phyloP scores from a whole-genome alignment of 768 basidiomycete species.

The Suillus decipiens region DNA sequence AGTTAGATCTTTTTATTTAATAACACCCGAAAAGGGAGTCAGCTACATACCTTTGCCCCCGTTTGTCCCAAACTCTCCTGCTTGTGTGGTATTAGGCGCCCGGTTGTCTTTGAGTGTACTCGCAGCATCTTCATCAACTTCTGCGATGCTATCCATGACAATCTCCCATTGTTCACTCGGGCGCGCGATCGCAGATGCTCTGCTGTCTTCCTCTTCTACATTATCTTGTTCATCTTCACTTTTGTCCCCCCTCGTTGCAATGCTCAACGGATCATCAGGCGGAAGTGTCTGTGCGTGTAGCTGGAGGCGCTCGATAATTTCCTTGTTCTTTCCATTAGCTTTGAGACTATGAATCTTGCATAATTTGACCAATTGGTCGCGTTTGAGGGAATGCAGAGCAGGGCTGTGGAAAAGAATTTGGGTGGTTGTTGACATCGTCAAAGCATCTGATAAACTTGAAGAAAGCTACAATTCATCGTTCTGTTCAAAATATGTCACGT shows the following conservation, averaged over 20 bases:
- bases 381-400: slow-evolving; percentile 79
- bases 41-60: slow-evolving; percentile 58
- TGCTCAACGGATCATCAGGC: slow-evolving; percentile 52
- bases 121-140: slow-evolving; percentile 52
- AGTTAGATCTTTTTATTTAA: slow-evolving; percentile 9
- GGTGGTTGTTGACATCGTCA: slow-evolving; percentile 65
- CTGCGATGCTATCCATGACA: slow-evolving; percentile 81
- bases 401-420: slow-evolving; percentile 85
- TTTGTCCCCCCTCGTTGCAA: slow-evolving; percentile 54
- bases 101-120: slow-evolving; percentile 38
- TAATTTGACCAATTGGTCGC: slow-evolving; percentile 80
- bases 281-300: slow-evolving; percentile 67
- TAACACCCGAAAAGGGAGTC: not conserved
- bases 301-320: slow-evolving; percentile 70
- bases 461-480: not conserved
- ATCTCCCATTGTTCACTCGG: slow-evolving; percentile 85
- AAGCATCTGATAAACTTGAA: slow-evolving; percentile 1
- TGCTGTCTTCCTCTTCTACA: slow-evolving; percentile 16
- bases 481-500: slow-evolving; percentile 9
- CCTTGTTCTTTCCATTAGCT: slow-evolving; percentile 76
- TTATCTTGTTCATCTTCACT: slow-evolving; percentile 36
- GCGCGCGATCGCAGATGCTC: slow-evolving; percentile 40
- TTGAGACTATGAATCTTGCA: slow-evolving; percentile 85
- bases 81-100: slow-evolving; percentile 41
- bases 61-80: slow-evolving; percentile 75